Evolutionary conservation across 2,329 filamentous ascomycete genomes (phyloP), one percentile per base, ranked within the genome.

Genomic region (Sclerotinia borealis): DNA sequence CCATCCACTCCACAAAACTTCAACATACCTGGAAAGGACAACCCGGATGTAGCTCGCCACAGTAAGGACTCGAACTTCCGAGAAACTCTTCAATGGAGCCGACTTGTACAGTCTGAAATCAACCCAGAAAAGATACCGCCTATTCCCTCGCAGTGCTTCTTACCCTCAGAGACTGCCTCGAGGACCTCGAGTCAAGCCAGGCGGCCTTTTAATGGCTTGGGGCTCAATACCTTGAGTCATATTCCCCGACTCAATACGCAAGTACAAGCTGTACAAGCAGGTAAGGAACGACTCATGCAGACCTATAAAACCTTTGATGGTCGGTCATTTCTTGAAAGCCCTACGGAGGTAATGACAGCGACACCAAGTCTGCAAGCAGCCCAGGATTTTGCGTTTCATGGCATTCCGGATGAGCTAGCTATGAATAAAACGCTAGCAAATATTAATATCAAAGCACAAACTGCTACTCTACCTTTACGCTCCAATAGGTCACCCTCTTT

Each of bases 111-210:
- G 64, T 67, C 71, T 55, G 70, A 68, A 50, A 66, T 69, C 4
- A 59, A 29, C 19, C 48, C 66, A 22, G 67, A 51, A 61, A 68
- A 70, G 17, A 51, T 75, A 6, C 74, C 74, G 41, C 70, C 73
- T 31, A 75, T 75, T 52, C 74, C 74, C 17, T 74, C 73, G 8
- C 72, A 75, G 56, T 75, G 73, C 67, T 63, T 75, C n/a, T 66
- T 75, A 10, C 72, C 72, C 13, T 74, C 72, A 17, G 71, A 74
- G n/a, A 69, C 65, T 67, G 71, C 68, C 50, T 74, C 72, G 29
- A 63, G 66, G 56, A 66, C 66, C 36, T 66, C 66, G 15, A 72
- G 70, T 48, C 68, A 71, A 61, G 63, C 68, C 31, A 66, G 61
- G 29, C 67, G 67, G 9, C 70, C 72, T 1, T 73, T 72, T 67